A percentile compares a stretch with the other conserved stretches of the same genome.
Evolutionary conservation across 306 rosid species (phyloP).

Genomic region (Citrullus mucosospermus): DNA sequence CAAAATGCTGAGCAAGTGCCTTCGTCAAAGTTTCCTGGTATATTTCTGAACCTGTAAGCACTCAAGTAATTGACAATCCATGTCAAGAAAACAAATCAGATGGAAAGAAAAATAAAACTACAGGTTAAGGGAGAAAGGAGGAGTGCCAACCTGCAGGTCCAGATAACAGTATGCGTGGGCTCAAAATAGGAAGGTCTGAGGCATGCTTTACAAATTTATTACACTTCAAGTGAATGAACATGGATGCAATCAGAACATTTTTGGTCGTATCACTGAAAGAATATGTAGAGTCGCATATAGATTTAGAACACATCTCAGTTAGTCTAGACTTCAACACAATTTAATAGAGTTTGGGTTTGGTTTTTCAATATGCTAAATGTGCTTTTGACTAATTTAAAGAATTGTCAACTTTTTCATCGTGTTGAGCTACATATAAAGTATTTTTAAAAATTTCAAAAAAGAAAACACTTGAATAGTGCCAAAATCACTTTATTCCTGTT

Average conservation of each 20-base stretch:
- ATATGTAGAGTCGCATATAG: slow-evolving; percentile 7
- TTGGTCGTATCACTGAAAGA: slow-evolving; percentile 77
- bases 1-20: slow-evolving; percentile 88
- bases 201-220: slow-evolving; percentile 54
- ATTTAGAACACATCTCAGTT: background rate
- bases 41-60: slow-evolving; percentile 81
- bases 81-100: slow-evolving; percentile 3
- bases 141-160: slow-evolving; percentile 73
- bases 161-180: slow-evolving; percentile 75
- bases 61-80: slow-evolving; percentile 3
- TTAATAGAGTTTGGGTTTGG: background rate
- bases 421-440: background rate
- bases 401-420: background rate
- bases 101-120: background rate
- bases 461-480: background rate
- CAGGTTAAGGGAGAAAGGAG: slow-evolving; percentile 1
- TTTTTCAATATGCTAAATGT: background rate
- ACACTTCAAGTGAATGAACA: slow-evolving; percentile 72
- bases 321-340: background rate
- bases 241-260: slow-evolving; percentile 57
- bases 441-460: background rate
- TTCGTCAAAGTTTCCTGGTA: slow-evolving; percentile 82
- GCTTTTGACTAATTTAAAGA: background rate
- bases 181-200: slow-evolving; percentile 54
- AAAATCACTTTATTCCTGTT: background rate